Conservation (phyloP, 768 basidiomycete species). For the Boletus reticulatus region DNA sequence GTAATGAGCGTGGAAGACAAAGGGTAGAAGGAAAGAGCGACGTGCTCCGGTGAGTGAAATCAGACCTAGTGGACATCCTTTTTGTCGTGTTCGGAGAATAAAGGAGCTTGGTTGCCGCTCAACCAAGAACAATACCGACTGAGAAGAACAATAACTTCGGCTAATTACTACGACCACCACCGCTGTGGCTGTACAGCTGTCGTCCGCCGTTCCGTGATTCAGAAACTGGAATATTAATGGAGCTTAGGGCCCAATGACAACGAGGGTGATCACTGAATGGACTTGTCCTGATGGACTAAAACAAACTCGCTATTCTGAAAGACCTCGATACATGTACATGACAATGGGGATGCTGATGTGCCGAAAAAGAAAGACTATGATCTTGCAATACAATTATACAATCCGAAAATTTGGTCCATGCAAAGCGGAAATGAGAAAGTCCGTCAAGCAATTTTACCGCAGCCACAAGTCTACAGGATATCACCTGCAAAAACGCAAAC, state of each 20-base stretch:
- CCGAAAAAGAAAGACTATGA: background rate
- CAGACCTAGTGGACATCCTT: constrained; percentile 17
- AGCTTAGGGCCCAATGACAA: no score
- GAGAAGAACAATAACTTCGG: constrained; percentile 26
- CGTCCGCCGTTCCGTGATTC: background rate
- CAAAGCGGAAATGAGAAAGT: background rate
- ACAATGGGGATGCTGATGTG: background rate
- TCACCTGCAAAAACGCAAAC: constrained; percentile 7
- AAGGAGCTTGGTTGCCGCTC: constrained; percentile 22
- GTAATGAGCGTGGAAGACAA: constrained; percentile 19
- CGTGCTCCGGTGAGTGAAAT: constrained; percentile 15
- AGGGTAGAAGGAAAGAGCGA: constrained; percentile 21
- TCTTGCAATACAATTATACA: constrained; percentile 8
- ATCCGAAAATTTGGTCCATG: constrained; percentile 14
- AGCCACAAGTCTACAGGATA: background rate
- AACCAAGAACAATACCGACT: constrained; percentile 21
- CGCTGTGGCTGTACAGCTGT: constrained; percentile 11
- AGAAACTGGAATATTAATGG: no score
- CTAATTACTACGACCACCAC: background rate
- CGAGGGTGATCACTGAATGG: no score
- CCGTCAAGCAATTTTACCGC: background rate
- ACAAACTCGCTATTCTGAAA: background rate
- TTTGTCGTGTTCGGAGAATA: constrained; percentile 31
- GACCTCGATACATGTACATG: constrained; percentile 14
- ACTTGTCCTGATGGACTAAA: background rate